Percentiles rank a stretch among this genome's conserved stretches.
Evolutionary conservation across 495 filamentous ascomycete species (phyloP).

Genomic region (Xylaria cubensis): DNA sequence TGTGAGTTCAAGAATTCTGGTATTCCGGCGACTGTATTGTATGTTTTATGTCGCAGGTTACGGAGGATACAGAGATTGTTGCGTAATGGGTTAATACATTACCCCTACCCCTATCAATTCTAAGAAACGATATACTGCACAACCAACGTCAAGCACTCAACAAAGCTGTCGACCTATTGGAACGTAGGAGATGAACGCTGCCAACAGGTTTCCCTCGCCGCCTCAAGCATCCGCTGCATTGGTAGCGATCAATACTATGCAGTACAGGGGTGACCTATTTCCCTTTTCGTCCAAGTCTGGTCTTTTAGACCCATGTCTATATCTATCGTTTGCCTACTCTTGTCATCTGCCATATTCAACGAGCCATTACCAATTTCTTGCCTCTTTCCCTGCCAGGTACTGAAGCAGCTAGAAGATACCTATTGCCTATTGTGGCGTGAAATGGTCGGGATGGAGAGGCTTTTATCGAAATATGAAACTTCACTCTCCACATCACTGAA

Average conservation of each 20-base stretch:
- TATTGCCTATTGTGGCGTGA: constrained; percentile 17
- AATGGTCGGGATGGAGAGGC: constrained; percentile 16
- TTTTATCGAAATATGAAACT: constrained; percentile 18
- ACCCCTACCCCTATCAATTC: not conserved
- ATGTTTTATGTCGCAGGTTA: not conserved
- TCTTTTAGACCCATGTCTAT: constrained; percentile 18
- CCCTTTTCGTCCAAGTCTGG: constrained; percentile 29
- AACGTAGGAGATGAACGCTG: not conserved
- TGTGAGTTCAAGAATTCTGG: not conserved
- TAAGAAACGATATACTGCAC: not conserved
- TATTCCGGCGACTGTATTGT: not conserved
- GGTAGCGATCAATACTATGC: constrained; percentile 20
- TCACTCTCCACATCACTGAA: not conserved
- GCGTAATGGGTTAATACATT: not conserved
- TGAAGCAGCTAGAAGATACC: constrained; percentile 23
- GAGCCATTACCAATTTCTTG: constrained; percentile 1
- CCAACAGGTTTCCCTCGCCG: not conserved
- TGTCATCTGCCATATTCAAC: not conserved
- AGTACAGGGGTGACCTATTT: constrained; percentile 26
- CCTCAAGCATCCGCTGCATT: not conserved
- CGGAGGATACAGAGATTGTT: not conserved
- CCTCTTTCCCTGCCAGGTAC: constrained; percentile 11
- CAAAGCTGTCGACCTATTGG: not conserved
- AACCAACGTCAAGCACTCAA: not conserved
- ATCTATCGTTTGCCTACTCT: constrained; percentile 11